A percentile compares a stretch with the other conserved stretches of the same genome.
Evolutionary conservation across 345 rosid genomes (phyloP).

Genomic region (Fremontodendron californicum): DNA sequence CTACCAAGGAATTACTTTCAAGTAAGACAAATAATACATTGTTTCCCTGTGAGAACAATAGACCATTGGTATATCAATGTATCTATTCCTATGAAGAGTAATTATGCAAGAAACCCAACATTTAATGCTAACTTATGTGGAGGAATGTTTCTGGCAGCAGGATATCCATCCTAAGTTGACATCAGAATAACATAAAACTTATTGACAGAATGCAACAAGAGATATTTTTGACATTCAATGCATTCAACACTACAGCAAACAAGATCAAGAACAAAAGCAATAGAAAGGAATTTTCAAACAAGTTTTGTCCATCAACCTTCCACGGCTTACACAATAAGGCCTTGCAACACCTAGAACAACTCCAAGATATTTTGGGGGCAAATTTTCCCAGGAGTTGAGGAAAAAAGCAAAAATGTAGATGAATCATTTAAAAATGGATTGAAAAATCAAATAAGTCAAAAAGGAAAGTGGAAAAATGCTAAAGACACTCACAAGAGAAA

Average conservation of each 20-base stretch:
- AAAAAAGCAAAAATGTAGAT: not conserved
- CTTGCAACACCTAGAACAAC: no score
- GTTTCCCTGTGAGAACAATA: not conserved
- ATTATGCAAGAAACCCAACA: not conserved
- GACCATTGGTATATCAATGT: not conserved
- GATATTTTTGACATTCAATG: no score
- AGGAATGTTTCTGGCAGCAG: not conserved
- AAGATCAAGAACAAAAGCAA: no score
- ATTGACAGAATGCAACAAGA: no score
- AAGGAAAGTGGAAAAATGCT: not conserved
- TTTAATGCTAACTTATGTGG: not conserved
- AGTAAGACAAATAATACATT: not conserved
- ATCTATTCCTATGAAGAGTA: not conserved
- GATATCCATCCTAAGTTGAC: not conserved
- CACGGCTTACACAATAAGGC: no score
- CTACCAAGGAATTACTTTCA: not conserved
- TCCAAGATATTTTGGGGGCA: no score
- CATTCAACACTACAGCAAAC: no score
- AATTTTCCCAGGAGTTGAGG: no score
- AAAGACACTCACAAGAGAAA: not conserved
- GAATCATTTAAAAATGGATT: not conserved
- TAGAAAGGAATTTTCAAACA: no score
- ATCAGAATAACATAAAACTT: no score
- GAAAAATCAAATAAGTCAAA: not conserved
- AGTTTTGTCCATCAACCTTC: no score